Percentiles rank a stretch among this genome's conserved stretches.
Evolutionary conservation across 768 basidiomycete genomes (phyloP).

Genomic region (Trametopsis cervina): DNA sequence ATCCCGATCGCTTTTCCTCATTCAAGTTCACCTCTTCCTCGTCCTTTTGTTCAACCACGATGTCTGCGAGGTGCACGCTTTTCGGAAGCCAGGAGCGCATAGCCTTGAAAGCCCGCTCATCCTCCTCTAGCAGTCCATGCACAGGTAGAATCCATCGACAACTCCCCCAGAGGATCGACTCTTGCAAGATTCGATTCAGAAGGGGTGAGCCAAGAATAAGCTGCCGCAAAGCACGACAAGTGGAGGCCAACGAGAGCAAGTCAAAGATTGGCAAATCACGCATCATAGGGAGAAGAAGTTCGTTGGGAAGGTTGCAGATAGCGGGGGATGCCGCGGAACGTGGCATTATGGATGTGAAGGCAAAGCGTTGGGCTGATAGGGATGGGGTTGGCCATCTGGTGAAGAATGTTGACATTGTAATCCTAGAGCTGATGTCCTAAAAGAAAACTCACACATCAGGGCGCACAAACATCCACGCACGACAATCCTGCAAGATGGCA

Average conservation of each 20-base stretch:
- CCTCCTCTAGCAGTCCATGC: neutral
- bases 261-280: conserved; percentile 1
- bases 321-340: no score
- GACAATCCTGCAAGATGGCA: conserved; percentile 4
- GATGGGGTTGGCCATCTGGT: no score
- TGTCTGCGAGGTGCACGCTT: no score
- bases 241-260: neutral
- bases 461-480: conserved; percentile 9
- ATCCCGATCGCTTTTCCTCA: no score
- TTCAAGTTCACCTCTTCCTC: neutral
- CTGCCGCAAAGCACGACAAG: conserved; percentile 3
- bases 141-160: conserved; percentile 5
- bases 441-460: conserved; percentile 5
- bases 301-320: conserved; percentile 5
- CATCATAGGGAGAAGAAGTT: conserved; percentile 6
- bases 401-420: no score
- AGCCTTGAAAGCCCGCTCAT: neutral
- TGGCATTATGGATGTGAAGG: no score
- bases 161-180: conserved; percentile 6
- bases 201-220: conserved; percentile 2
- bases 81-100: conserved; percentile 5
- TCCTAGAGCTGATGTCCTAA: no score
- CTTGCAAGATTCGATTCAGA: conserved; percentile 3
- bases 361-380: no score
- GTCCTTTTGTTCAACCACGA: neutral